Base-by-base conservation (phyloP, 2,329 filamentous ascomycete species). In the Stagonosporopsis rhizophila region DNA sequence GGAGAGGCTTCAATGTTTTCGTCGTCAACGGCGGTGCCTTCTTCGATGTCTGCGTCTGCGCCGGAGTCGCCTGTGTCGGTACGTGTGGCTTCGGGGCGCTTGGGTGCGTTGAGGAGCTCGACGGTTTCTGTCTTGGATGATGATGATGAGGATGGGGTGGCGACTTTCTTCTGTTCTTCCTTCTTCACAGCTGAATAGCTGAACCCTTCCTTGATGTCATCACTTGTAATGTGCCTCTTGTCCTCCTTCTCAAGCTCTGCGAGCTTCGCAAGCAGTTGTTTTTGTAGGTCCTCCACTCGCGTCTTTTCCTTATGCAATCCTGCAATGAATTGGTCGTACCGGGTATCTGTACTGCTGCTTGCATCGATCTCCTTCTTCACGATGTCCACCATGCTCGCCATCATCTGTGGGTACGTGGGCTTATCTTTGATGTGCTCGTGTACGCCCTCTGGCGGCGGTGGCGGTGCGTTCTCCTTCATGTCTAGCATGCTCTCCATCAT, bases 361-460 rank as follows among this genome's bases (percentile, higher is more conserved):
- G 92, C 90, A 52, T 93, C 90, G 32, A 96, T 82, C 46, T 89
- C 86, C 64, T 91, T 87, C 77, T 96, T 97, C 38, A 98, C 92
- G 77, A 96, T 90, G 70, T 99, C 95, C 19, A 98, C 85, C 68
- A 99, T 78, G n/a, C 89, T 87, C n/a, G 91, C 91, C 89, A 99
- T 93, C 95, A 99, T 99, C 81, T 96, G 92, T 35, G 92, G 95
- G 73, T 96, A 99, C 14, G 88, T 89, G 0, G 91, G 91, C 67
- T 91, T 86, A 70, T 88, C 87, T 74, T 89, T 85, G 66, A 89
- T 87, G 51, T 91, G 83, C 38, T 84, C 83, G 71, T 96, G 89
- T 25, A 97, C 89, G 42, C 91, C 92, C 63, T 88, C 88, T 1
- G 93, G 93, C 22, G 90, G 82, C 8, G 90, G 88, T 3, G 92